Conservation (phyloP, 192 early-diverging fungal genomes). For the Chytriomyces confervae region DNA sequence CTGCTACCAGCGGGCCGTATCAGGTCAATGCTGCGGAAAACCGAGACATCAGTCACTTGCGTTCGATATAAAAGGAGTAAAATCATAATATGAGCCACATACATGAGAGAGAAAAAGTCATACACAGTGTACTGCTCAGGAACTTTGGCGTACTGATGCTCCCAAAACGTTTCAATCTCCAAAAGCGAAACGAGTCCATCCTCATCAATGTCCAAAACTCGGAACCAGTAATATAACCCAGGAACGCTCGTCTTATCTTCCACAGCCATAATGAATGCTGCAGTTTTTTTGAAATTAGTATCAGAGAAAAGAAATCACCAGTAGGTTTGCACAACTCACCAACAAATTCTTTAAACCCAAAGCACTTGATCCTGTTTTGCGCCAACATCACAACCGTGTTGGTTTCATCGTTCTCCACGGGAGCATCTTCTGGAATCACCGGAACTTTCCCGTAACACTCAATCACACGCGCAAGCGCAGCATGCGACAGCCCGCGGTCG, state of each 20-base stretch:
- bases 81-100: slow-evolving; percentile 2
- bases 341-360: slow-evolving; percentile 82
- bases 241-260: slow-evolving; percentile 77
- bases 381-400: slow-evolving; percentile 24
- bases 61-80: too few relatives aligned
- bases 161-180: slow-evolving; percentile 83
- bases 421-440: slow-evolving; percentile 59
- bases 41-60: not conserved
- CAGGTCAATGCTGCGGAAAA: slow-evolving; percentile 45
- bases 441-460: slow-evolving; percentile 48
- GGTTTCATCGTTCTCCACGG: not conserved
- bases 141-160: slow-evolving; percentile 67
- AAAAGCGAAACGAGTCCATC: slow-evolving; percentile 81
- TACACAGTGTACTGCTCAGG: slow-evolving; percentile 48
- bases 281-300: not conserved
- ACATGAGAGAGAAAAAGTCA: slow-evolving; percentile 57
- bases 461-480: slow-evolving; percentile 79
- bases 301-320: not conserved
- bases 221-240: slow-evolving; percentile 81
- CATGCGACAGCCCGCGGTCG: slow-evolving; percentile 67
- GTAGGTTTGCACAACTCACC: slow-evolving; percentile 41
- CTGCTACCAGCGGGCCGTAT: slow-evolving; percentile 33
- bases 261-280: slow-evolving; percentile 72
- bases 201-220: slow-evolving; percentile 85
- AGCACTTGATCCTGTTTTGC: slow-evolving; percentile 34